Evolutionary conservation across 78 protist species (phyloP).

Genomic region (Acrasis kona): DNA sequence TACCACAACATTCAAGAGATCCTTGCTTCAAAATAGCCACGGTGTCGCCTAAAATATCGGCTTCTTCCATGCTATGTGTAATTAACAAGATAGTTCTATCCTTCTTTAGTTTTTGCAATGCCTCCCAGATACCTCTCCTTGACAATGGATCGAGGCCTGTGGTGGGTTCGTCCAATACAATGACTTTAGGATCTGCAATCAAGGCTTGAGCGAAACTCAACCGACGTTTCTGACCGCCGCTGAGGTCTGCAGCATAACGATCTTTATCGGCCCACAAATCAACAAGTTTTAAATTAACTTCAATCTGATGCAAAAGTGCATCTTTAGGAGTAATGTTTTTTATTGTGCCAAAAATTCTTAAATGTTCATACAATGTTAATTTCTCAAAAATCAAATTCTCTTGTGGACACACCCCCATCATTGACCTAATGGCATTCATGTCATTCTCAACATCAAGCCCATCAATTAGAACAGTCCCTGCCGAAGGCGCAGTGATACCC

Average conservation of each 20-base stretch:
- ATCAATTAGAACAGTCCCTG: conserved; percentile 46
- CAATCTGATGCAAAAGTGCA: conserved; percentile 1
- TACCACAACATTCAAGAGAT: conserved; percentile 23
- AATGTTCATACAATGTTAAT: conserved; percentile 62
- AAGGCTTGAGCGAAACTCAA: conserved; percentile 30
- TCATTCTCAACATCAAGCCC: conserved; percentile 24
- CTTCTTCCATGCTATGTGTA: conserved; percentile 61
- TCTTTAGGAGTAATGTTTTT: conserved; percentile 21
- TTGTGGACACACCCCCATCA: conserved; percentile 66
- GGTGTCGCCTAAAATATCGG: conserved; percentile 36
- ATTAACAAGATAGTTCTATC: conserved; percentile 26
- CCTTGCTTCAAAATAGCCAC: conserved; percentile 57
- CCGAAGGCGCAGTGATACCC: conserved; percentile 53
- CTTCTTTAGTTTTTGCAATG: background rate
- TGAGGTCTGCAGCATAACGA: background rate
- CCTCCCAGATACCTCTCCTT: conserved; percentile 62
- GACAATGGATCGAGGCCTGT: conserved; percentile 77
- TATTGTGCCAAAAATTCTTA: conserved; percentile 29
- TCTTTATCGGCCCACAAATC: conserved; percentile 20
- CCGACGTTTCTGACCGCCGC: conserved; percentile 55
- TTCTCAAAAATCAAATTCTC: conserved; percentile 42
- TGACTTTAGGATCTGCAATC: conserved; percentile 6
- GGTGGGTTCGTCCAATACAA: conserved; percentile 59
- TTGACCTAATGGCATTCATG: conserved; percentile 19
- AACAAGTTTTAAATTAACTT: conserved; percentile 26